These are phyloP conservation scores for Protoeuglena noctilucae DNA, from an alignment of 139 green algal genomes.

Conservation along the genomic window DNA sequence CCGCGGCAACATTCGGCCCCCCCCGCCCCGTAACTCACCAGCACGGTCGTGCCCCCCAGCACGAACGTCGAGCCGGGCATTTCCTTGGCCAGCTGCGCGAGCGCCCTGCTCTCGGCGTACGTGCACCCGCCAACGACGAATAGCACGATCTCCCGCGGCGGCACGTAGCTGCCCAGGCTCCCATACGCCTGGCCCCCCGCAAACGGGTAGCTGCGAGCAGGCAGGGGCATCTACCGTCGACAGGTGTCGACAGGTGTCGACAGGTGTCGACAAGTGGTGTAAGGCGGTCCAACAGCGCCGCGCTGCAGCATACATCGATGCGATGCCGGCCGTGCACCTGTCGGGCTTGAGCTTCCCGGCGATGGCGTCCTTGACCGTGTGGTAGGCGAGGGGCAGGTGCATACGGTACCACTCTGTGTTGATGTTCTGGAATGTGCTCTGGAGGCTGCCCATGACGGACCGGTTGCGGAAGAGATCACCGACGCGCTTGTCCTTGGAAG, in stretches of 20 bases:
- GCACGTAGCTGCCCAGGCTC: slow-evolving; percentile 4
- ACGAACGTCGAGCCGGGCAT: slow-evolving; percentile 37
- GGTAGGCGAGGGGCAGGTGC: neutral
- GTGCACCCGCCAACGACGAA: slow-evolving; percentile 93
- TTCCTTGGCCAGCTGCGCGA: slow-evolving; percentile 61
- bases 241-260: too few species aligned
- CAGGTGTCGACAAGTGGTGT: too few species aligned
- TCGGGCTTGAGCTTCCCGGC: neutral
- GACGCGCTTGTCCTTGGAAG: slow-evolving; percentile 29
- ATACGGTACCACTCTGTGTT: neutral
- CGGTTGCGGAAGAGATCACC: slow-evolving; percentile 71
- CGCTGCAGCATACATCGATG: too few species aligned
- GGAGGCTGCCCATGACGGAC: slow-evolving; percentile 44
- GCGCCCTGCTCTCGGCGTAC: slow-evolving; percentile 72
- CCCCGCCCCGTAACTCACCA: slow-evolving; percentile 63
- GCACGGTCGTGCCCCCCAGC: slow-evolving; percentile 65
- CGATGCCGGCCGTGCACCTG: too few species aligned
- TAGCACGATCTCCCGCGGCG: slow-evolving; percentile 59
- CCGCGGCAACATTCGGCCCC: slow-evolving; percentile 41
- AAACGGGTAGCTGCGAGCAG: slow-evolving; percentile 13
- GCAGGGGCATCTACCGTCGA: too few species aligned
- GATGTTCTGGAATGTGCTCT: too few species aligned
- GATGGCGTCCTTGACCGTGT: neutral
- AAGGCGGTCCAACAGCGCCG: too few species aligned
- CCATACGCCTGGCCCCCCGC: neutral